Evolutionary conservation across 2,329 filamentous ascomycete genomes (phyloP).

Genomic region (Fusarium beomiforme): DNA sequence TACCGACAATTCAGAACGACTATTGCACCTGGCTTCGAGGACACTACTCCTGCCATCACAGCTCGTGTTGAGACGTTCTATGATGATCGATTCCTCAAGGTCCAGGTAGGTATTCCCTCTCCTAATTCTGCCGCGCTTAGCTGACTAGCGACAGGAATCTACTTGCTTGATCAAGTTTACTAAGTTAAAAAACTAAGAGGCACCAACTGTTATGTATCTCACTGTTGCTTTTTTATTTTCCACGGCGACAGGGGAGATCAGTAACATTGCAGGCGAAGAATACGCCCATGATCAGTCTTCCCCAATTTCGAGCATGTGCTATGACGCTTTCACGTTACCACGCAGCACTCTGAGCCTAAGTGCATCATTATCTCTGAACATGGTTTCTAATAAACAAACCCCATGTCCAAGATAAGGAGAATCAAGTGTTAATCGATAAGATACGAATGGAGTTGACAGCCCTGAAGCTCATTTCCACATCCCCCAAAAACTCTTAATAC

Average conservation of each 20-base stretch:
- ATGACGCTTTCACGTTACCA: too few species aligned
- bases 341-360: too few species aligned
- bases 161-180: slow-evolving; percentile 32
- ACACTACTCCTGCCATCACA: slow-evolving; percentile 30
- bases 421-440: not conserved
- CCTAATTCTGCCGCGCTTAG: rapidly evolving
- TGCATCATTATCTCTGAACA: not conserved
- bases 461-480: not conserved
- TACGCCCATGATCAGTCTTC: too few species aligned
- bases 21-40: slow-evolving; percentile 20
- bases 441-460: not conserved
- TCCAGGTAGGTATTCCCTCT: slow-evolving; percentile 4
- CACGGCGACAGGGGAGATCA: too few species aligned
- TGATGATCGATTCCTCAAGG: slow-evolving; percentile 25
- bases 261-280: too few species aligned
- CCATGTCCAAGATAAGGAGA: rapidly evolving
- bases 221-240: too few species aligned
- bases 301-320: too few species aligned
- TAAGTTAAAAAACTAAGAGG: not conserved
- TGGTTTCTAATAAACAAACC: not conserved
- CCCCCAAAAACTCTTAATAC: not conserved
- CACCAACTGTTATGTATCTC: too few species aligned
- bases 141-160: slow-evolving; percentile 10
- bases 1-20: slow-evolving; percentile 31
- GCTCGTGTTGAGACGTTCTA: slow-evolving; percentile 38